These are phyloP conservation scores for Castanea sativa DNA, from an alignment of 306 rosid species.

Conservation along the genomic window DNA sequence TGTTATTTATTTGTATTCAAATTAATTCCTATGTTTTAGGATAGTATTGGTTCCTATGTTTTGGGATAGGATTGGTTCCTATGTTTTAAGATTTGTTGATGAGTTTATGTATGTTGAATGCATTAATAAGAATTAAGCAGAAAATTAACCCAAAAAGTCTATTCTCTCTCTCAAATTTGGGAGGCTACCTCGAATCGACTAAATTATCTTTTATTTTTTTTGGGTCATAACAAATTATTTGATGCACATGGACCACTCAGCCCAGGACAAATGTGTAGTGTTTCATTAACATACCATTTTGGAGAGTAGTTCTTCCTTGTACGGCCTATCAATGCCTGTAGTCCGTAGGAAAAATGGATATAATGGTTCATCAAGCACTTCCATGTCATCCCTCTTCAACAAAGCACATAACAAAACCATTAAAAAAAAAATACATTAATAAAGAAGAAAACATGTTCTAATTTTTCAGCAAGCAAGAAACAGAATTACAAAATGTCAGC, in stretches of 20 bases:
- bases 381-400: constrained; percentile 65
- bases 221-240: too few species aligned
- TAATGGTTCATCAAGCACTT: constrained; percentile 82
- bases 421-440: not conserved
- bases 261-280: not conserved
- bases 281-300: constrained; percentile 41
- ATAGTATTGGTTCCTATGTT: too few species aligned
- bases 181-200: too few species aligned
- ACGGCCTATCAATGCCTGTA: constrained; percentile 69
- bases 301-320: constrained; percentile 60
- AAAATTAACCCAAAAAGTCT: too few species aligned
- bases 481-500: not conserved
- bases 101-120: too few species aligned
- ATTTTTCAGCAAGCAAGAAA: not conserved
- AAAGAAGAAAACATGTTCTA: not conserved
- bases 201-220: too few species aligned
- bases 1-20: too few species aligned
- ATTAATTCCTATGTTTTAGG: too few species aligned
- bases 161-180: too few species aligned
- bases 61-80: too few species aligned
- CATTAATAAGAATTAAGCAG: too few species aligned
- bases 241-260: not conserved
- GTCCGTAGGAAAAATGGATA: constrained; percentile 66
- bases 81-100: too few species aligned
- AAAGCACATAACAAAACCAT: constrained; percentile 11